These are phyloP conservation scores for Exophiala dermatitidis DNA, from an alignment of 2,329 filamentous ascomycete species.

Conservation along the genomic window DNA sequence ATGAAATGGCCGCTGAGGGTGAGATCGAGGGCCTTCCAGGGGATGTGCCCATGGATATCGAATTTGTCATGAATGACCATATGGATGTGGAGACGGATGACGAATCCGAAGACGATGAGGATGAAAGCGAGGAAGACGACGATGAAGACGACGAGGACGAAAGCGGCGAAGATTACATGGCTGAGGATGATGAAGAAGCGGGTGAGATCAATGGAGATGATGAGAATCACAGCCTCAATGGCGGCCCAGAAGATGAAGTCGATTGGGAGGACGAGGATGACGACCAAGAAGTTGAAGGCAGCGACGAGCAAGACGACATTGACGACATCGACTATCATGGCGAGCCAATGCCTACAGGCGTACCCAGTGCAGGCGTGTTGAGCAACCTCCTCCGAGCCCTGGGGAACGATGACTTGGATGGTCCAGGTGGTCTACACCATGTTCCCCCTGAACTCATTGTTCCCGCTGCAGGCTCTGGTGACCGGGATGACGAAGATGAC, in stretches of 20 bases:
- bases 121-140: slow-evolving; percentile 49
- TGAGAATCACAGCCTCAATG: slow-evolving; percentile 29
- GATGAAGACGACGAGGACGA: slow-evolving; percentile 51
- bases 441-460: slow-evolving; percentile 20
- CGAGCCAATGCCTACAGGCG: slow-evolving; percentile 35
- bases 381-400: slow-evolving; percentile 27
- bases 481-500: slow-evolving; percentile 21
- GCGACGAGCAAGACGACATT: slow-evolving; percentile 40
- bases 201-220: slow-evolving; percentile 34
- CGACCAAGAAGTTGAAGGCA: slow-evolving; percentile 38
- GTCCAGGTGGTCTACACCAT: slow-evolving; percentile 7
- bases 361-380: slow-evolving; percentile 40
- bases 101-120: slow-evolving; percentile 53
- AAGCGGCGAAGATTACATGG: slow-evolving; percentile 47
- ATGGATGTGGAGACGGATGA: slow-evolving; percentile 60
- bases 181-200: slow-evolving; percentile 49
- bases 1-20: slow-evolving; percentile 67
- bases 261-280: slow-evolving; percentile 47
- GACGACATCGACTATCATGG: slow-evolving; percentile 38
- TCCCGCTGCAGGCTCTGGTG: slow-evolving; percentile 12
- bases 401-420: slow-evolving; percentile 20
- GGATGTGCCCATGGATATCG: slow-evolving; percentile 62
- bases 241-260: slow-evolving; percentile 36
- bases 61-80: slow-evolving; percentile 73
- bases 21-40: slow-evolving; percentile 57